Percentiles rank a stretch among this genome's conserved stretches.
phyloP scores from a whole-genome alignment of 208 protist genomes.

The Kentomonas sorsogonicus region DNA sequence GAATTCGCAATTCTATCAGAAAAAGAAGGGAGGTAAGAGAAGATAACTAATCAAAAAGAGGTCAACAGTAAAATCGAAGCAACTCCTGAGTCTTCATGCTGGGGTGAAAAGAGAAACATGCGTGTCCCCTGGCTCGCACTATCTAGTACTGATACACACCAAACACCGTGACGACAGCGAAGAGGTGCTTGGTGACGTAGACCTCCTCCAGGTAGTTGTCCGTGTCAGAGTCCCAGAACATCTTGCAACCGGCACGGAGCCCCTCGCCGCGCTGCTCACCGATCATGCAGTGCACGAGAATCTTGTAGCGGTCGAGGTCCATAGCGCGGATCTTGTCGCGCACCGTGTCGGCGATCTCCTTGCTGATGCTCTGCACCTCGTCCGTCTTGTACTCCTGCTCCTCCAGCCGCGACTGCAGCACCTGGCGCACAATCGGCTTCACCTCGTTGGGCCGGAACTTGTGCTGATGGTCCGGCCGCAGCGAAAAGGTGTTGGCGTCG shows the following conservation, averaged over 20 bases:
- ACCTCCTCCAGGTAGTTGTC: constrained; percentile 92
- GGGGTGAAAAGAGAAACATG: too few relatives aligned
- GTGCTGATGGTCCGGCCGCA: constrained; percentile 81
- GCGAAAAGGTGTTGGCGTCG: constrained; percentile 78
- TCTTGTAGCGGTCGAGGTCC: constrained; percentile 91
- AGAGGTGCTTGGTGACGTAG: constrained; percentile 86
- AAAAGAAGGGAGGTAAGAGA: too few relatives aligned
- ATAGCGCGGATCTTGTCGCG: constrained; percentile 77
- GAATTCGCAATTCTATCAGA: too few relatives aligned
- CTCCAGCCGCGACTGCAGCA: constrained; percentile 77
- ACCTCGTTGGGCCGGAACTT: constrained; percentile 85
- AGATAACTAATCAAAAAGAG: too few relatives aligned
- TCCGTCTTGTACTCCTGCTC: constrained; percentile 88
- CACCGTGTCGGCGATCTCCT: constrained; percentile 89
- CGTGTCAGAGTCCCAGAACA: constrained; percentile 95
- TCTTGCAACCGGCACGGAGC: constrained; percentile 88
- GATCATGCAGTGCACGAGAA: constrained; percentile 92
- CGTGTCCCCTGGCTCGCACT: too few relatives aligned
- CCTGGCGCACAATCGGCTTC: constrained; percentile 62
- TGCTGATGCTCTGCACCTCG: constrained; percentile 87
- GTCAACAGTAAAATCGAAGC: too few relatives aligned
- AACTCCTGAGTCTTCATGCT: too few relatives aligned
- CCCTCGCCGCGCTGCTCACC: constrained; percentile 90
- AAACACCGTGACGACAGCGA: constrained; percentile 90
- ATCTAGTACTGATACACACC: constrained; percentile 90